Base-by-base conservation (phyloP, 805 yeast species). In the Jamesozyma hellenica region DNA sequence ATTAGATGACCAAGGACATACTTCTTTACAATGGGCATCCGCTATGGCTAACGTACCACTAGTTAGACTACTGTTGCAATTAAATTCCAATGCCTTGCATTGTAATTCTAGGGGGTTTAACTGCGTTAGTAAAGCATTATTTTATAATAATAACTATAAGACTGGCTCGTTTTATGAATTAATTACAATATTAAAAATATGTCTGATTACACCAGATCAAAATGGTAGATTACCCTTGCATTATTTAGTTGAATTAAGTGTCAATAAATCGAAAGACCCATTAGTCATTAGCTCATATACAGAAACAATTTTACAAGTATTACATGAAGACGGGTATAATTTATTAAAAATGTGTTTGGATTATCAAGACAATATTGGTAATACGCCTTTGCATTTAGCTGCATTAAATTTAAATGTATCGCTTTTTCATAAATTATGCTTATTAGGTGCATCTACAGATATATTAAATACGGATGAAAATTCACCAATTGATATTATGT, bases 11-110 rank as follows among this genome's bases (percentile, higher is more conserved):
- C 92, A 83, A 47, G 92, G 92, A 0, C 87, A 83, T 50, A 78
- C 90, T 0, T 75, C 87, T 1, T 65, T 83, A 38, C 94, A 83
- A 55, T 83, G 94, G 94, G 90, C 94, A 1, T 72, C 85, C 27
- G 81, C 92, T 0, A 73, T 83, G 77, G 90, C 84, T 0, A 74
- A 78, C 44, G 55, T 72, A 15, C 67, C 71, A 9, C 65, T 82
- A 45, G 69, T 80, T 15, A 77, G 77, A 47, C 55, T 83, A 26
- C 48, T 81, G 16, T 58, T 64, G 5, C 64, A 72, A 3, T 69
- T 76, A 42, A 77, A 80, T 21, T 82, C 86, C 1, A 77, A 78
- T 51, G 82, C 82, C 2, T 46, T 72, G 19, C 60, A 65, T 9
- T 64, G 71, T 39, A 76, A 74, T 44, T 63, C 67, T 40, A 65